These are phyloP conservation scores for Uncinocarpus reesii DNA, from an alignment of 2,329 filamentous ascomycete species.

Conservation along the genomic window DNA sequence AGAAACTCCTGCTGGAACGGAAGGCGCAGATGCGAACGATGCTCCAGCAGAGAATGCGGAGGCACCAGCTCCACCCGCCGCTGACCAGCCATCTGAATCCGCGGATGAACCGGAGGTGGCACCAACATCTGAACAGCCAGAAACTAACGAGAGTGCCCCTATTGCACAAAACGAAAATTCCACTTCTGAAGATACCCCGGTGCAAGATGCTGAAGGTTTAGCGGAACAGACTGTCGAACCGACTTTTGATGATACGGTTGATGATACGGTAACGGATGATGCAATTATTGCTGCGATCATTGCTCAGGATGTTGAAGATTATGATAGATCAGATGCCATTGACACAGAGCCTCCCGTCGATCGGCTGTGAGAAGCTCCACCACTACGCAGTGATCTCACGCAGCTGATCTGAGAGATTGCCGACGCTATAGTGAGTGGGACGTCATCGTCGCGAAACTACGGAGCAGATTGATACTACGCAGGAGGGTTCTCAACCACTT, in stretches of 20 bases:
- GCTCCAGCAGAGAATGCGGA: slow-evolving; percentile 8
- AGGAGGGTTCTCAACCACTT: background rate
- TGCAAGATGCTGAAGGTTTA: slow-evolving; percentile 2
- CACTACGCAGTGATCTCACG: background rate
- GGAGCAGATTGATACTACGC: background rate
- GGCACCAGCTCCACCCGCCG: background rate
- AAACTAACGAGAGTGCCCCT: background rate
- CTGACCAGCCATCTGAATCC: background rate
- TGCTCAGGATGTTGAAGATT: slow-evolving; percentile 22
- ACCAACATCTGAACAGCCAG: background rate
- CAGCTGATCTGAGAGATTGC: too few species aligned
- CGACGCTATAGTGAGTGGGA: too few species aligned
- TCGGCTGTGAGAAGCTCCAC: background rate
- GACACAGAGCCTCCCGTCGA: slow-evolving; percentile 11
- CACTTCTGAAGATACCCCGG: background rate
- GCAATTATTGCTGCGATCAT: slow-evolving; percentile 25
- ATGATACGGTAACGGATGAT: slow-evolving; percentile 16
- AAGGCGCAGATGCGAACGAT: slow-evolving; percentile 14
- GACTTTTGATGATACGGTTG: slow-evolving; percentile 1
- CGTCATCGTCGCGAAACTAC: slow-evolving; percentile 8
- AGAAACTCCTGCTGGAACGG: slow-evolving; percentile 10
- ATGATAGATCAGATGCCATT: slow-evolving; percentile 15
- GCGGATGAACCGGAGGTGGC: background rate
- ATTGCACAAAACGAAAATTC: background rate
- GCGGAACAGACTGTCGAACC: background rate